phyloP scores from a whole-genome alignment of 1,284 basidiomycete species.

The Cutaneotrichosporon mucoides region DNA sequence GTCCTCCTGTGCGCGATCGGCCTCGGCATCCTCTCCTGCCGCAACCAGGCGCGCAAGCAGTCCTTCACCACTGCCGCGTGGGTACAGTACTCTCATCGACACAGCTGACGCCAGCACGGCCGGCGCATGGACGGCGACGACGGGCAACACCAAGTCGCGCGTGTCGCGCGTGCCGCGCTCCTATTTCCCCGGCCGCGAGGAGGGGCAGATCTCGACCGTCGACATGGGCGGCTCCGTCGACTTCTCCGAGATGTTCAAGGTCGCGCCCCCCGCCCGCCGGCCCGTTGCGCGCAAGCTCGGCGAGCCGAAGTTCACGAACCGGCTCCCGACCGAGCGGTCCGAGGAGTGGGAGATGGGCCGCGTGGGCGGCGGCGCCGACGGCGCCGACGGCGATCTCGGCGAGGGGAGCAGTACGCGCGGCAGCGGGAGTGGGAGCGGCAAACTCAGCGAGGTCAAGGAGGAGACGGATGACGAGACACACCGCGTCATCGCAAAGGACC shows the following conservation, averaged over 20 bases:
- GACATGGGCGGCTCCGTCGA: neutral
- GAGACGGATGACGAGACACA: neutral
- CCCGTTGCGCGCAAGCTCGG: neutral
- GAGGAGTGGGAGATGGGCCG: neutral
- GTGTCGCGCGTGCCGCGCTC: neutral
- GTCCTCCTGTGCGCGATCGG: slow-evolving; percentile 6
- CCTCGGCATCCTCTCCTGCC: slow-evolving; percentile 11
- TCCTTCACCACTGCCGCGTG: neutral
- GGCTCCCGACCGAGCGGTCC: neutral
- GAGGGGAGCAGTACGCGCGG: no score
- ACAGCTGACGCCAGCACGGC: neutral
- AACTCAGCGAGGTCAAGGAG: no score
- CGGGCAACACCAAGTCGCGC: neutral
- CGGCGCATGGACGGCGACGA: neutral
- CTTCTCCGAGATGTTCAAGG: neutral
- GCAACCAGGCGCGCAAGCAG: slow-evolving; percentile 10
- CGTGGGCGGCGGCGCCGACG: no score
- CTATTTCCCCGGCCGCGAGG: neutral
- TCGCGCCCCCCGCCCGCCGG: neutral
- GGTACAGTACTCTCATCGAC: neutral
- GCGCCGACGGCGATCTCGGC: no score
- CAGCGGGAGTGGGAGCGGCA: neutral
- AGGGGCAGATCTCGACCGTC: neutral
- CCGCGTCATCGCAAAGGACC: no score
- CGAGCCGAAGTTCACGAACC: neutral